Conservation (phyloP, 2,329 filamentous ascomycete genomes). For the Trichoderma lentiforme region DNA sequence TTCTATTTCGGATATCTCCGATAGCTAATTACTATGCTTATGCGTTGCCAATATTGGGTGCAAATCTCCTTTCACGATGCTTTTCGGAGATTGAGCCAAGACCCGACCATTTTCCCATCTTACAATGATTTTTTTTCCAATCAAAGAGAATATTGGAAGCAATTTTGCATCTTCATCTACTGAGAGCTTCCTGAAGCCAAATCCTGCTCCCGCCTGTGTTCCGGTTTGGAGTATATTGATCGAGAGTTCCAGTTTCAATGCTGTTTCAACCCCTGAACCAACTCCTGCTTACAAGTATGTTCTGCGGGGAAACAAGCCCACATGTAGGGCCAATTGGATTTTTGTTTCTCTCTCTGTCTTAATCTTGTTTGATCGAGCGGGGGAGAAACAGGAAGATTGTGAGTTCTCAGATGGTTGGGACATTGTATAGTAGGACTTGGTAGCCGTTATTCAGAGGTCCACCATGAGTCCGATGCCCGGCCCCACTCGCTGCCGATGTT, state of each 20-base stretch:
- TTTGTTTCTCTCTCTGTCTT: neutral
- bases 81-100: neutral
- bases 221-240: neutral
- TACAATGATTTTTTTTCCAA: neutral
- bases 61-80: neutral
- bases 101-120: neutral
- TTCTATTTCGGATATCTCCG: constrained; percentile 11
- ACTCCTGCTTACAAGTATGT: constrained; percentile 1
- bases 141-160: neutral
- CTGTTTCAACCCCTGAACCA: constrained; percentile 5
- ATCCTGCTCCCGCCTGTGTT: neutral
- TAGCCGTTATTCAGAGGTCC: neutral
- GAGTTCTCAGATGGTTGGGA: neutral
- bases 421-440: neutral
- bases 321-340: neutral
- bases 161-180: neutral
- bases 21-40: constrained; percentile 1
- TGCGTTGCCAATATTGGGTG: neutral
- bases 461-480: neutral
- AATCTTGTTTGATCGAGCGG: neutral
- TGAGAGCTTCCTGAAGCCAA: neutral
- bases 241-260: neutral
- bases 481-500: constrained; percentile 8
- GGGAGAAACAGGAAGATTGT: neutral
- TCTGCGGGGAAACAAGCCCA: neutral